Evolutionary conservation across 257 asterid genomes (phyloP), one percentile per base, ranked within the genome.

Genomic region (Nicotiana paniculata): DNA sequence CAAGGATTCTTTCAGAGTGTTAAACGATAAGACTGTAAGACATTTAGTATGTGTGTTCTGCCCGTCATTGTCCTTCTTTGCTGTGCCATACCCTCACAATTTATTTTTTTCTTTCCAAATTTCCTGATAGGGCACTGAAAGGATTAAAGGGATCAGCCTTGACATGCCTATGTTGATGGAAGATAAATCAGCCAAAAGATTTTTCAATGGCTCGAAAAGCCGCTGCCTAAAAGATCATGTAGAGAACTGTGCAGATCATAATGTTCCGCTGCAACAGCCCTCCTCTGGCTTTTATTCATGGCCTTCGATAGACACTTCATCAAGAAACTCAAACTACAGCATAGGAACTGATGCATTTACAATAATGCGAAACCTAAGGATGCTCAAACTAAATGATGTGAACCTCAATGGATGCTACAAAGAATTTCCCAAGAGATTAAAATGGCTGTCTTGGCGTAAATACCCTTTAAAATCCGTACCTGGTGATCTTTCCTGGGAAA

Each of bases 51-150:
- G 24, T 72, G 39, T 46, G n/a, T 43, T 39, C 9, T 72, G 33
- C 39, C 5, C 57, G 32, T 16, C 46, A 32, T n/a, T 37, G 13
- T 48, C 61, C 79, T 12, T 72, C 79, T 46, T 72, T 72, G 24
- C 4, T 6, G 39, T 24, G 39, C 61, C 61, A 46, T 72, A 21
- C 59, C 57, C 61, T 43, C 21, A 46, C 15, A 24, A n/a, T 11
- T 78, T 18, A n/a, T 21, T 12, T 18, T 5, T 58, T 12, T n/a
- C 54, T 59, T 28, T 7, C 26, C 21, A 6, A 57, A 63, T 37
- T 67, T 83, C 51, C 35, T 67, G 53, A 32, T 62, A 83, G 86
- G 86, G 83, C 46, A 83, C 83, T 35, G 80, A 78, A 68, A 67
- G 33, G 16, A 64, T 83, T 30, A 55, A 77, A 83, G 86, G 86